These are phyloP conservation scores for Bisporella sp. DNA, from an alignment of 2,329 filamentous ascomycete species.

Conservation along the genomic window DNA sequence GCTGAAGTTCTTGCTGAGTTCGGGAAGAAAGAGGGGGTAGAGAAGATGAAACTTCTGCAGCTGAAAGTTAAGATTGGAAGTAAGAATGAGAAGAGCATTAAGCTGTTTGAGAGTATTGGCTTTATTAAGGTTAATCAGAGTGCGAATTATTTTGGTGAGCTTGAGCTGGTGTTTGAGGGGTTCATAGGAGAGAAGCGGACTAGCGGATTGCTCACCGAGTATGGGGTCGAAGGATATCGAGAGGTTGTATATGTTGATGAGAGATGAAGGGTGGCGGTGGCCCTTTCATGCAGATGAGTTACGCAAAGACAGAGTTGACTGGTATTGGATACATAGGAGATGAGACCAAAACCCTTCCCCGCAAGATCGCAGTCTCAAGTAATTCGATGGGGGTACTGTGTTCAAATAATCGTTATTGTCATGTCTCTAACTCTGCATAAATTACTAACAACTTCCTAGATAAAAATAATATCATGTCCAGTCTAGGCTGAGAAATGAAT, in stretches of 20 bases:
- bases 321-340: too few species aligned
- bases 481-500: too few species aligned
- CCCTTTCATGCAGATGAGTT: too few species aligned
- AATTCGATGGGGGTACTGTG: too few species aligned
- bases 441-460: too few species aligned
- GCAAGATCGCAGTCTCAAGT: too few species aligned
- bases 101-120: slow-evolving; percentile 52
- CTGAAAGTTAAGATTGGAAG: slow-evolving; percentile 56
- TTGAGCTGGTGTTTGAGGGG: slow-evolving; percentile 41
- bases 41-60: slow-evolving; percentile 27
- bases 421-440: too few species aligned
- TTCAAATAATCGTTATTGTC: too few species aligned
- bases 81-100: slow-evolving; percentile 48
- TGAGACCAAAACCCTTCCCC: too few species aligned
- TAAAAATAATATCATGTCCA: too few species aligned
- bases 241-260: slow-evolving; percentile 30
- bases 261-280: not conserved
- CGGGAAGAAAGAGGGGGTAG: slow-evolving; percentile 3
- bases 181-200: slow-evolving; percentile 24
- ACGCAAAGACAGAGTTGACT: too few species aligned
- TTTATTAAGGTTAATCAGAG: slow-evolving; percentile 42
- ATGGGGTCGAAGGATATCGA: slow-evolving; percentile 29
- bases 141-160: slow-evolving; percentile 61
- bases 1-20: slow-evolving; percentile 52
- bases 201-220: slow-evolving; percentile 23